Conservation (phyloP, 768 basidiomycete species). For the Cystofilobasidium ferigula region DNA sequence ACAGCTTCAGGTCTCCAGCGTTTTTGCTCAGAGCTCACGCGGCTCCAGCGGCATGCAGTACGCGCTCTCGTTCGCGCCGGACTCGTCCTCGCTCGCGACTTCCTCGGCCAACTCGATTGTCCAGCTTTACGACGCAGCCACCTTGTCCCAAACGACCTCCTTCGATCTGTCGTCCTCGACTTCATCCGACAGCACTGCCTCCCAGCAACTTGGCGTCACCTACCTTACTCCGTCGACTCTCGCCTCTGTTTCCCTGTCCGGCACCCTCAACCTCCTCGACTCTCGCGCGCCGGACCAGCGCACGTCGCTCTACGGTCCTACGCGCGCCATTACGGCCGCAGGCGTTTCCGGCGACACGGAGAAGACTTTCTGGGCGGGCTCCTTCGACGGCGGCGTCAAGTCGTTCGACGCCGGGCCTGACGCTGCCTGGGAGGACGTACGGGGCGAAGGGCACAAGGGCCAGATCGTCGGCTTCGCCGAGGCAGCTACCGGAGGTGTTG, state of each 20-base stretch:
- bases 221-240: slow-evolving; percentile 24
- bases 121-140: slow-evolving; percentile 21
- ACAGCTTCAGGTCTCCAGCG: not conserved
- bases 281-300: slow-evolving; percentile 54
- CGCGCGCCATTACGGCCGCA: slow-evolving; percentile 64
- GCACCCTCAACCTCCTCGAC: slow-evolving; percentile 73
- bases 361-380: slow-evolving; percentile 67
- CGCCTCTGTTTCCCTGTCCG: slow-evolving; percentile 56
- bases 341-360: slow-evolving; percentile 10
- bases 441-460: slow-evolving; percentile 59
- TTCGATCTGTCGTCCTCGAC: slow-evolving; percentile 23
- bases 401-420: slow-evolving; percentile 47
- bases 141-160: slow-evolving; percentile 1
- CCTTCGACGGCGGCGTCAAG: slow-evolving; percentile 64
- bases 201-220: slow-evolving; percentile 22
- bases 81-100: slow-evolving; percentile 20
- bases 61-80: slow-evolving; percentile 22
- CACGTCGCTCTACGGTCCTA: slow-evolving; percentile 51
- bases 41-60: not conserved
- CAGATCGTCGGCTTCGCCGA: slow-evolving; percentile 55
- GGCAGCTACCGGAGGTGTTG: slow-evolving; percentile 46
- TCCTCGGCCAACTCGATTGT: slow-evolving; percentile 23
- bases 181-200: not conserved
- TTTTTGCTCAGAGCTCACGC: not conserved
- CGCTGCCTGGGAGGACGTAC: slow-evolving; percentile 29